phyloP scores from a whole-genome alignment of 139 green algal species.

The Eudorina sp. region DNA sequence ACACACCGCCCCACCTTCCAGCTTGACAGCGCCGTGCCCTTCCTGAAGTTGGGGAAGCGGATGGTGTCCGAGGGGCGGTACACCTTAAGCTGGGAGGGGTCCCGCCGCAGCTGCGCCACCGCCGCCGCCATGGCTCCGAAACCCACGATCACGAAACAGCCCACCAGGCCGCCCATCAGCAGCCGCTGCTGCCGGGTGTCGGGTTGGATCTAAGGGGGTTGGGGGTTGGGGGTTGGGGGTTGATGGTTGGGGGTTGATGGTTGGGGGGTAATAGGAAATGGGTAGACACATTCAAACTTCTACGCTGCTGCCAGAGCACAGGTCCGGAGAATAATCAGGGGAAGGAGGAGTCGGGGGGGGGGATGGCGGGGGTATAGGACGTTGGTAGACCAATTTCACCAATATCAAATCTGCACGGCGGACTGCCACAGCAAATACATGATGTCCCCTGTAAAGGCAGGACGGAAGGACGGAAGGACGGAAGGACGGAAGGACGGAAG shows the following conservation, averaged over 20 bases:
- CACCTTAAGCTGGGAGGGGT: constrained; percentile 42
- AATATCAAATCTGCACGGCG: no score
- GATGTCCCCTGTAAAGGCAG: no score
- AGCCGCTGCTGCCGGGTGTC: background rate
- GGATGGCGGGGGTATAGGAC: no score
- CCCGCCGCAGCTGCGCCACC: constrained; percentile 26
- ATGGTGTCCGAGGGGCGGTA: constrained; percentile 40
- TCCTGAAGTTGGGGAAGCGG: constrained; percentile 40
- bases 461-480: no score
- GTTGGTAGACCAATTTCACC: no score
- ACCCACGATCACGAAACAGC: background rate
- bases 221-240: no score
- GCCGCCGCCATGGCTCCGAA: constrained; percentile 21
- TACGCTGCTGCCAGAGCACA: no score
- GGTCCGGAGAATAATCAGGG: background rate
- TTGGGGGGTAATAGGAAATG: background rate
- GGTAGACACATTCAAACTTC: background rate
- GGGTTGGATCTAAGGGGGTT: background rate
- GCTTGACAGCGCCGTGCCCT: constrained; percentile 16
- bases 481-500: no score
- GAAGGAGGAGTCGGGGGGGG: background rate
- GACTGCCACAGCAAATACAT: no score
- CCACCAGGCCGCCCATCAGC: constrained; percentile 25
- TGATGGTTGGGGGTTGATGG: no score
- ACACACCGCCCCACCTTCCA: constrained; percentile 16